A percentile compares a stretch with the other conserved stretches of the same genome.
phyloP scores from a whole-genome alignment of 2,329 filamentous ascomycete genomes.

The Ascochyta pisi region DNA sequence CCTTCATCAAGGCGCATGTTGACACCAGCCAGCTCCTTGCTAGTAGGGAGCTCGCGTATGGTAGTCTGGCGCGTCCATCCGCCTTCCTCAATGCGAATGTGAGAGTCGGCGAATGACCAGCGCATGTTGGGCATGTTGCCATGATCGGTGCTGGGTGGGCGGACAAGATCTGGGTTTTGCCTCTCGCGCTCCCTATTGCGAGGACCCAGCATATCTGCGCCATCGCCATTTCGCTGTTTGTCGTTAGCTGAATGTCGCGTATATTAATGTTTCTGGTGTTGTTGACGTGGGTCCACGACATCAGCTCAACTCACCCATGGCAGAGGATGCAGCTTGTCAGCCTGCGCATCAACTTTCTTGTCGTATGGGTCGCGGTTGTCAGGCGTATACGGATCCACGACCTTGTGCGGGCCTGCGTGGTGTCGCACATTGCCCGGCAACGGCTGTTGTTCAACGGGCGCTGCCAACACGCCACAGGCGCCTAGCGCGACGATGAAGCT shows the following conservation, averaged over 20 bases:
- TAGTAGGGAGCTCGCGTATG: conserved; percentile 67
- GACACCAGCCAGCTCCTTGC: conserved; percentile 75
- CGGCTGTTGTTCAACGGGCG: conserved; percentile 49
- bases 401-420: conserved; percentile 34
- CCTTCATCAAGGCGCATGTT: conserved; percentile 79
- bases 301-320: conserved; percentile 54
- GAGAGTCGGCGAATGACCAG: conserved; percentile 63
- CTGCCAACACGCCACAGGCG: conserved; percentile 34
- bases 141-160: conserved; percentile 76
- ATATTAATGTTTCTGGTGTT: neutral
- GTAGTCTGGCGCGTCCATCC: conserved; percentile 81
- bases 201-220: conserved; percentile 72
- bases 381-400: conserved; percentile 63
- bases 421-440: conserved; percentile 37
- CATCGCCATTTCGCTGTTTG: conserved; percentile 57
- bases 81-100: conserved; percentile 66
- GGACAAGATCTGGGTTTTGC: conserved; percentile 74
- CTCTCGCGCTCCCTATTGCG: conserved; percentile 72
- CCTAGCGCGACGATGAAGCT: conserved; percentile 39
- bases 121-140: conserved; percentile 74
- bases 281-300: neutral
- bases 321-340: conserved; percentile 67
- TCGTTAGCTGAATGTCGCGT: conserved; percentile 17
- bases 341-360: conserved; percentile 66
- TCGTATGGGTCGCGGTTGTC: conserved; percentile 68